Evolutionary conservation across 306 rosid genomes (phyloP), one percentile per base, ranked within the genome.

Genomic region (Malus domestica): DNA sequence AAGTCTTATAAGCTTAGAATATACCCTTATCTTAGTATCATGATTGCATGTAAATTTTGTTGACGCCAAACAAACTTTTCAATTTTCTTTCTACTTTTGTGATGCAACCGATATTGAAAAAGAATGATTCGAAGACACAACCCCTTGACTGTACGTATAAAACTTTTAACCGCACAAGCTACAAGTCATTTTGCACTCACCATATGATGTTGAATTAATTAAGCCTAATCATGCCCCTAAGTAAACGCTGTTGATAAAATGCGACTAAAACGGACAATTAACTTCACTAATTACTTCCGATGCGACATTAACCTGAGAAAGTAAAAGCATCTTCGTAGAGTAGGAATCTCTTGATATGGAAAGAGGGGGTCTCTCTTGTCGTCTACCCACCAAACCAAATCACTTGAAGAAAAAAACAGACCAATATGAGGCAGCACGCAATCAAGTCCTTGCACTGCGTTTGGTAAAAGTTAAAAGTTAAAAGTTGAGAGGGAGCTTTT

Each of bases 331-430:
- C 27, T 54, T 54, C 10, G 72, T 27, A 49, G n/a, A 74, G 80
- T 51, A 51, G 6, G 20, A 80, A 80, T 80, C 79, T 76, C 63
- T 9, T 10, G 6, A 18, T 6, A 49, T 54, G 46, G 67, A 40
- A 40, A 8, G 3, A 40, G 30, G 22, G 32, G 14, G 72, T 71
- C 84, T 70, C 52, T 60, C 64, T 27, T 80, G 84, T 80, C 71
- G 62, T 75, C 73, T 35, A 76, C 71, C 67, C 68, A 76, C 68
- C 80, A 46, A 77, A 80, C 80, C 80, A 80, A 52, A 7, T 70
- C 70, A 77, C 80, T 80, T 23, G 72, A 74, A 40, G 66, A 25
- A 40, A 9, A 8, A 40, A 40, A 40, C 3, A 40, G 11, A 40
- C 45, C 45, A 8, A 40, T 54, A 4, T 25, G 25, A 60, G 32